These are phyloP conservation scores for Botrytis pseudocinerea DNA, from an alignment of 2,329 filamentous ascomycete genomes.

Conservation along the genomic window DNA sequence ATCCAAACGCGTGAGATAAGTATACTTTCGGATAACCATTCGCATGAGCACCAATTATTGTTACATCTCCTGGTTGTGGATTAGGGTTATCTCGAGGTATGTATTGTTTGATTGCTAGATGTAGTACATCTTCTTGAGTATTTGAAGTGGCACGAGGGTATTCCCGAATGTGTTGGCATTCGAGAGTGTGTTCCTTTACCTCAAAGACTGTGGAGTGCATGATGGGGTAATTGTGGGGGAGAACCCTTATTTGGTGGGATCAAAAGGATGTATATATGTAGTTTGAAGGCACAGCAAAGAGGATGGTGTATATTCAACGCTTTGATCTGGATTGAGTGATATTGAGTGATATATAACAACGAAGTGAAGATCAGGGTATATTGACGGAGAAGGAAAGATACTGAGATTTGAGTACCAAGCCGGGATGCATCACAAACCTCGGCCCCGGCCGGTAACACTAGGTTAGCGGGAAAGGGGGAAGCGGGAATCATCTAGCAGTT, in stretches of 20 bases:
- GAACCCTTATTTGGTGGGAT: background rate
- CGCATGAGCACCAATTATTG: constrained; percentile 82
- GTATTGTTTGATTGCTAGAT: constrained; percentile 85
- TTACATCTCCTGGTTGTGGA: constrained; percentile 74
- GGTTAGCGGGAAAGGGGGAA: constrained; percentile 5
- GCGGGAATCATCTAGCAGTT: background rate
- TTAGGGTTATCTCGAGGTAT: constrained; percentile 68
- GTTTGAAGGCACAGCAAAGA: no score
- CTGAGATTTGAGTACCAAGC: background rate
- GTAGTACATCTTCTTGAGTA: constrained; percentile 72
- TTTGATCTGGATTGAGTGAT: background rate
- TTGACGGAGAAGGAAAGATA: background rate
- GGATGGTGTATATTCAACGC: background rate
- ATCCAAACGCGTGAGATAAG: background rate
- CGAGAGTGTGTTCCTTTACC: constrained; percentile 72
- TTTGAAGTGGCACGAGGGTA: constrained; percentile 72
- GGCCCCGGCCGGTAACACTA: background rate
- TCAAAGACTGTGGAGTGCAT: constrained; percentile 50
- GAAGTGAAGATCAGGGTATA: background rate
- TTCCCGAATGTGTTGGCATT: constrained; percentile 77
- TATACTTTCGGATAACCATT: constrained; percentile 88
- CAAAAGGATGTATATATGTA: background rate
- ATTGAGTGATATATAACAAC: background rate
- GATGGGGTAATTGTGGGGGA: background rate
- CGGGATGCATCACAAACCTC: constrained; percentile 1